Evolutionary conservation across 192 early-diverging fungal species (phyloP), one percentile per base, ranked within the genome.

Genomic region (Backusella psychrophila): DNA sequence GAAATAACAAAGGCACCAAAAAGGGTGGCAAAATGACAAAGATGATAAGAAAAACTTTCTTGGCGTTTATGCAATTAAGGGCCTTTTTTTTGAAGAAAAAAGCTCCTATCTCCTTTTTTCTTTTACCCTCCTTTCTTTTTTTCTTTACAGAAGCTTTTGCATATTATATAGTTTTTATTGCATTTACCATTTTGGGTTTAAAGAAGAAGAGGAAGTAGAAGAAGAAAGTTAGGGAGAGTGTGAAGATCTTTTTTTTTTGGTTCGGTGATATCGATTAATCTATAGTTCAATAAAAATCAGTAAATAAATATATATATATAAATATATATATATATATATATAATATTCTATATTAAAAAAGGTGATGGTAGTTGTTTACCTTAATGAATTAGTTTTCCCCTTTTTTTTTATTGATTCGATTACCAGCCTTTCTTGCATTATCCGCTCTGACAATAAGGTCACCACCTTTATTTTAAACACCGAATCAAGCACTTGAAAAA

Each of bases 21-120:
- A 56, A 56, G 53, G 53, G 53, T 56, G 53, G 53, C 53, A 56
- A 56, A 56, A 56, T 56, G 53, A 56, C 23, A 56, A 56, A 56
- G 21, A 56, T 23, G 53, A 56, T 23, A 9, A 56, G n/a, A 23
- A 56, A 23, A 56, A 17, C 53, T 56, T 56, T 56, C 53, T 56
- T 56, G 53, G 53, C 53, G 53, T 56, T 49, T 56, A 56, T 56
- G 53, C 53, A 56, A 56, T 56, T 56, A 56, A 56, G 23, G 53
- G 53, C 21, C 21, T 56, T 23, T 26, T 56, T 23, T 11, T 23
- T 6, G 3, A 56, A 12, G 11, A 11, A 23, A 56, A 23, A 23
- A 23, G 21, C 8, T 56, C 53, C 53, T 56, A n/a, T 56, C 53
- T 56, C 46, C 46, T 44, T 44, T 53, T 56, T n/a, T 9, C 6